Percentiles rank a stretch among this genome's conserved stretches.
Conservation (phyloP, 345 rosid species). For the Pugionium cornutum region DNA sequence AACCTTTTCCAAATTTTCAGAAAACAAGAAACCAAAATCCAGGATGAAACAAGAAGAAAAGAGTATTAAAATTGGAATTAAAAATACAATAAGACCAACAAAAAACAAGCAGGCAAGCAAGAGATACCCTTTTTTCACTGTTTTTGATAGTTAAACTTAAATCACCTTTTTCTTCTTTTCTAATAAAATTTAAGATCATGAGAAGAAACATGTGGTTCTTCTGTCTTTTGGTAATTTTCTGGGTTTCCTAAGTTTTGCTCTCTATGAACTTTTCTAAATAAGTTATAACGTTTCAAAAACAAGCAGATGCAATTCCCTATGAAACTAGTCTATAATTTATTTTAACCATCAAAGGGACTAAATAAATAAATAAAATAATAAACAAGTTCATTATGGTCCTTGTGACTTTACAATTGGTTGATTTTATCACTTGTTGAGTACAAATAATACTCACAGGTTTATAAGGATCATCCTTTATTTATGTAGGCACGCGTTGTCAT, state of each 20-base stretch:
- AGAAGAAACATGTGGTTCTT: slow-evolving; percentile 27
- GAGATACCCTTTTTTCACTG: slow-evolving; percentile 6
- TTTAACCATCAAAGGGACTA: slow-evolving; percentile 2
- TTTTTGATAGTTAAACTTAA: neutral
- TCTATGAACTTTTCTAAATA: slow-evolving; percentile 22
- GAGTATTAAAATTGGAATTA: slow-evolving; percentile 47
- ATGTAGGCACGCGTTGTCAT: slow-evolving; percentile 73
- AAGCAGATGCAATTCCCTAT: slow-evolving; percentile 38
- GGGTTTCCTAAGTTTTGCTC: slow-evolving; percentile 4
- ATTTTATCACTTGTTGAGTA: slow-evolving; percentile 10
- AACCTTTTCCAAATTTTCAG: slow-evolving; percentile 36
- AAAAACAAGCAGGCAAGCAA: neutral
- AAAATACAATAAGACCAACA: slow-evolving; percentile 22
- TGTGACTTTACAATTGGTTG: neutral
- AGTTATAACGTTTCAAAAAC: slow-evolving; percentile 38
- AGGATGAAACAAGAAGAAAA: slow-evolving; percentile 35
- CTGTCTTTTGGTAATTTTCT: slow-evolving; percentile 29
- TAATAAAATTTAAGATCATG: slow-evolving; percentile 17
- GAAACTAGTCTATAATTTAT: slow-evolving; percentile 15
- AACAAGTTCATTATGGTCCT: neutral
- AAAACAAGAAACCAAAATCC: slow-evolving; percentile 30
- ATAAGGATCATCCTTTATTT: slow-evolving; percentile 20
- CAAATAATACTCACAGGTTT: slow-evolving; percentile 30
- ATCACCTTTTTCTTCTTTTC: slow-evolving; percentile 8
- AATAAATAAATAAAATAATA: slow-evolving; percentile 9